Base-by-base conservation (phyloP, 2,329 filamentous ascomycete genomes). In the Penicillium sp. region DNA sequence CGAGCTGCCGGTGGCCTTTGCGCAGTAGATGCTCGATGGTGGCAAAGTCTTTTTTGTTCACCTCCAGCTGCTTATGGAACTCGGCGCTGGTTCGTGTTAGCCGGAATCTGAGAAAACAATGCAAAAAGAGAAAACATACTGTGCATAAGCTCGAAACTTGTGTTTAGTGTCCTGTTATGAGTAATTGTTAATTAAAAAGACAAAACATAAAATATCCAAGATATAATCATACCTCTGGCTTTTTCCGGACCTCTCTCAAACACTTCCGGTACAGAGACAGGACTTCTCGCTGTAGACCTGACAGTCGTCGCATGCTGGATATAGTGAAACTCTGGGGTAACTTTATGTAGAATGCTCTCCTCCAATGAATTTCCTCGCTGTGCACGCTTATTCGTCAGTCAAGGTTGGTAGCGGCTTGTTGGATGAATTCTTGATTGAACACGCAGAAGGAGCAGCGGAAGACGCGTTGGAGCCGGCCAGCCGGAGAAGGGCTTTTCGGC, bases 221-320 rank as follows among this genome's bases (percentile, higher is more conserved):
- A 5, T 38, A 9, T 30, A 30, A 11, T 67, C 80, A 65, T 71
- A 93, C 90, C 65, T 75, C 70, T 50, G 92, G 91, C 72, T 99
- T 97, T 67, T 86, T 87, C 59, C 87, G 84, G 58, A 88, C 86
- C 67, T 89, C 90, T 59, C 92, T 84, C 24, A 99, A 78, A 66
- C 93, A 97, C 68, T 85, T 83, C 58, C 93, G 86, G 71, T 97
- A 99, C 14, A 99, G 83, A 33, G 85, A 81, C 52, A 97, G 74
- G 3, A 97, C 93, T 67, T 96, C 91, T 66, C 84, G 87, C 71
- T 97, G 93, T n/a, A 97, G 79, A 35, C 94, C 94, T 7, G 92
- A 96, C 24, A 92, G 78, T 65, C 85, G 56, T 38, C 50, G 56
- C 56, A 58, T 58, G 18, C 24, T 33, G 23, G 24, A 7, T 65